Evolutionary conservation across 2,329 filamentous ascomycete genomes (phyloP).

Genomic region (Nigrograna mackinnonii): DNA sequence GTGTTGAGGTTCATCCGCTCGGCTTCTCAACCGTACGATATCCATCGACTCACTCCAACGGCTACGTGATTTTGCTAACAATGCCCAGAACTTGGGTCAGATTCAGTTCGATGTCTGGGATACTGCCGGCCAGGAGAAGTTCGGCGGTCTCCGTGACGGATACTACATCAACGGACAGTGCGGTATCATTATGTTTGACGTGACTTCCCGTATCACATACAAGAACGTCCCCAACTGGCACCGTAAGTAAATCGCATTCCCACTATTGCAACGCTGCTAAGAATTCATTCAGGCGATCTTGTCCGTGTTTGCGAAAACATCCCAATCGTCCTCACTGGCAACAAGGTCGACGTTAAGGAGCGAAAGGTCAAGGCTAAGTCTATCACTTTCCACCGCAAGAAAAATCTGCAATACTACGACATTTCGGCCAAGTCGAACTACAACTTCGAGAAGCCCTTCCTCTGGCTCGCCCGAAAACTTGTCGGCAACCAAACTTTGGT

Average conservation of each 20-base stretch:
- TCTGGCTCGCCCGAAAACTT: constrained; percentile 98
- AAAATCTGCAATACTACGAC: constrained; percentile 99
- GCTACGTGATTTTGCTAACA: constrained; percentile 21
- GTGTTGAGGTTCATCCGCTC: constrained; percentile 99
- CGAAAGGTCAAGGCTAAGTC: constrained; percentile 99
- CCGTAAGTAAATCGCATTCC: constrained; percentile 67
- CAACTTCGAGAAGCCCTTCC: constrained; percentile 99
- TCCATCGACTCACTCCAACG: constrained; percentile 8
- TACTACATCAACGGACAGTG: constrained; percentile 99
- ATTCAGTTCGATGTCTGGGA: constrained; percentile 99
- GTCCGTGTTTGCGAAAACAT: constrained; percentile 99
- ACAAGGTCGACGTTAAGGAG: constrained; percentile 99
- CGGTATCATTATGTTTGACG: constrained; percentile 99
- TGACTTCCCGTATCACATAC: constrained; percentile 99
- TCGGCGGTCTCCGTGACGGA: constrained; percentile 96
- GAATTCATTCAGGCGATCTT: constrained; percentile 72
- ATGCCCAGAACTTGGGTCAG: constrained; percentile 77
- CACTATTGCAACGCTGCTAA: constrained; percentile 16
- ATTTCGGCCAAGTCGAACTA: constrained; percentile 99
- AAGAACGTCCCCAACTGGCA: constrained; percentile 99
- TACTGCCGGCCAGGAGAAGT: constrained; percentile 99
- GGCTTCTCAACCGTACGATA: constrained; percentile 90
- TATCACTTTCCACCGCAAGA: constrained; percentile 99
- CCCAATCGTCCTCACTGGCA: constrained; percentile 95
- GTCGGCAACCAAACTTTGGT: constrained; percentile 89